These are phyloP conservation scores for Ophioceras dolichostomum DNA, from an alignment of 2,329 filamentous ascomycete genomes.

Conservation along the genomic window DNA sequence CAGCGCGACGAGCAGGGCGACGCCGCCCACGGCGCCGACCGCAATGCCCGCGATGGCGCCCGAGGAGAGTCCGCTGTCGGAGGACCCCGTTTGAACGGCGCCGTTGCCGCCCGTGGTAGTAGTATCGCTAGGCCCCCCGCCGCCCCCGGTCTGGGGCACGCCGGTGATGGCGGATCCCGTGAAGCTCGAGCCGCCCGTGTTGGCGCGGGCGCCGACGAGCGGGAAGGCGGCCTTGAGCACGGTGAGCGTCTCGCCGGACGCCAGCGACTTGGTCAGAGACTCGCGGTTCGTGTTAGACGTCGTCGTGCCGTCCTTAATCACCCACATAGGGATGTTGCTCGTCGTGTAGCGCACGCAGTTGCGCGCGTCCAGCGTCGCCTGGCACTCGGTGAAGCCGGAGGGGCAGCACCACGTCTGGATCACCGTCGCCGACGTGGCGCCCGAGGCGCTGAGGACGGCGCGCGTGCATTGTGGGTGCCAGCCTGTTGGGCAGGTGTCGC, in stretches of 20 bases:
- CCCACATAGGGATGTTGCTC: not conserved
- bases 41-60: slow-evolving; percentile 1
- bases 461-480: not conserved
- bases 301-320: not conserved
- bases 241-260: not conserved
- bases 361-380: not conserved
- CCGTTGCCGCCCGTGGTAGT: not conserved
- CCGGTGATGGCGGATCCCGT: not conserved
- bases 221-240: slow-evolving; percentile 1
- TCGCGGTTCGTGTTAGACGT: not conserved
- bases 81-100: not conserved
- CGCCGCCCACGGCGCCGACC: not conserved
- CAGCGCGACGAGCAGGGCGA: not conserved
- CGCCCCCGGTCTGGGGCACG: not conserved
- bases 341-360: not conserved
- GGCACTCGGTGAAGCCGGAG: not conserved
- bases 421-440: not conserved
- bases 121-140: not conserved
- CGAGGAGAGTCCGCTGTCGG: not conserved
- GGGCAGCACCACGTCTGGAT: slow-evolving; percentile 1
- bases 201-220: not conserved
- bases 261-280: not conserved
- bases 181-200: not conserved
- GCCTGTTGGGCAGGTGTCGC: slow-evolving; percentile 1
- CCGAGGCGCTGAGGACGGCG: not conserved